phyloP scores from a whole-genome alignment of 192 early-diverging fungal genomes.

The Cladochytrium replicatum region DNA sequence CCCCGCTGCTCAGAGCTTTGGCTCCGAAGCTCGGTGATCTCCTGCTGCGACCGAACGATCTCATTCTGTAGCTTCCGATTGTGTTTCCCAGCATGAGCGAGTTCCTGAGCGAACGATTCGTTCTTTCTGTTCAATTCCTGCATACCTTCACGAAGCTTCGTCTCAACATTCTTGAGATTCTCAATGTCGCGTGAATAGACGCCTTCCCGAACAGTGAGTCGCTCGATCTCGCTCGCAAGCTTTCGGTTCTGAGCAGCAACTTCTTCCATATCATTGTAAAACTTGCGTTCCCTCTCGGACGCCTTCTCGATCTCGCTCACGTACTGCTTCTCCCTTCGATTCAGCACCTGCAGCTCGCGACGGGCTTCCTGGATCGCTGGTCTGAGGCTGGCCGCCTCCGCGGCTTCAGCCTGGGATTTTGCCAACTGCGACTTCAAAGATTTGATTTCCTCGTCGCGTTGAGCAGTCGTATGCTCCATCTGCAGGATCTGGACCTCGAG shows the following conservation, averaged over 20 bases:
- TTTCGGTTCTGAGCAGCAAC: constrained; percentile 20
- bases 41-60: constrained; percentile 8
- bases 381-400: constrained; percentile 18
- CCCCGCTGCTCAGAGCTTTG: constrained; percentile 8
- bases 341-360: constrained; percentile 24
- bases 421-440: constrained; percentile 16
- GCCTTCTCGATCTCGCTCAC: constrained; percentile 31
- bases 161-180: constrained; percentile 19
- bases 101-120: constrained; percentile 6
- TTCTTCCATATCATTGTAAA: constrained; percentile 28
- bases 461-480: constrained; percentile 19
- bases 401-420: constrained; percentile 10
- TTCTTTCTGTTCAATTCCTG: constrained; percentile 7
- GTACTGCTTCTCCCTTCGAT: constrained; percentile 25
- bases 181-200: constrained; percentile 26
- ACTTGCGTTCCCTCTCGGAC: constrained; percentile 17
- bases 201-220: constrained; percentile 9
- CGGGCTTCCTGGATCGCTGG: constrained; percentile 13
- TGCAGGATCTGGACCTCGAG: constrained; percentile 22
- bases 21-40: constrained; percentile 15
- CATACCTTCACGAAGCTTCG: constrained; percentile 18
- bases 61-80: constrained; percentile 14
- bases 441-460: constrained; percentile 26
- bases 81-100: constrained; percentile 13
- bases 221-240: constrained; percentile 19